A percentile compares a stretch with the other conserved stretches of the same genome.
Evolutionary conservation across 1,284 basidiomycete species (phyloP).

Genomic region (Singerocomus inundabilis): DNA sequence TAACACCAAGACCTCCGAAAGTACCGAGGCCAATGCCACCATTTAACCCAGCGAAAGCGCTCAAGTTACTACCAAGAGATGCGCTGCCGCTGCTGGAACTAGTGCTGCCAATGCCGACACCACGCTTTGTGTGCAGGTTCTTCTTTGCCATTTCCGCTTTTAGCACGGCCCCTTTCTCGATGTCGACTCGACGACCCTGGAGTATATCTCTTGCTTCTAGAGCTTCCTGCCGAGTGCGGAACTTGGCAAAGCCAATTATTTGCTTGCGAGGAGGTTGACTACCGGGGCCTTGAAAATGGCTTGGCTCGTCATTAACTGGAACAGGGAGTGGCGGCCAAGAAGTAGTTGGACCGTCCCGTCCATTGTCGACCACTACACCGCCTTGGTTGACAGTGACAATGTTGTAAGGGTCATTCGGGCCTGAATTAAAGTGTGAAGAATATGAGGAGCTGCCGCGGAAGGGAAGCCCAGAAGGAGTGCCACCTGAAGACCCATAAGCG

Average conservation of each 20-base stretch:
- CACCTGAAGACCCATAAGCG: conserved; percentile 53
- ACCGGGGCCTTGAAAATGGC: conserved; percentile 35
- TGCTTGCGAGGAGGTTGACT: conserved; percentile 77
- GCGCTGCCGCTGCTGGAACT: conserved; percentile 23
- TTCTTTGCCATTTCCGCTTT: conserved; percentile 99
- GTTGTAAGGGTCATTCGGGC: conserved; percentile 74
- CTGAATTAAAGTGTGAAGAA: conserved; percentile 41
- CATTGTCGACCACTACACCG: conserved; percentile 69
- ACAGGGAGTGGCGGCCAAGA: conserved; percentile 58
- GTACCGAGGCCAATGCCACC: conserved; percentile 25
- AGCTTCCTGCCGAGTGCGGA: conserved; percentile 85
- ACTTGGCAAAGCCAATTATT: conserved; percentile 98
- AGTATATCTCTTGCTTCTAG: conserved; percentile 85
- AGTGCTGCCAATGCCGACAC: conserved; percentile 53
- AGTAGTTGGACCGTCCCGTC: conserved; percentile 62
- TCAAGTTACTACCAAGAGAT: conserved; percentile 27
- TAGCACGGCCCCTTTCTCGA: conserved; percentile 90
- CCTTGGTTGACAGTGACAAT: conserved; percentile 76
- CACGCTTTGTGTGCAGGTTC: conserved; percentile 93
- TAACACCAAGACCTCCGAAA: conserved; percentile 35
- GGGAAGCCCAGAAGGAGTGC: conserved; percentile 35
- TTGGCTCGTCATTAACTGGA: conserved; percentile 38
- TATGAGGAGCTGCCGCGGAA: conserved; percentile 34
- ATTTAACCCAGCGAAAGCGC: conserved; percentile 29
- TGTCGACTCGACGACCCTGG: conserved; percentile 89